A percentile compares a stretch with the other conserved stretches of the same genome.
phyloP scores from a whole-genome alignment of 2,329 filamentous ascomycete genomes.

The Nothopassalora personata region DNA sequence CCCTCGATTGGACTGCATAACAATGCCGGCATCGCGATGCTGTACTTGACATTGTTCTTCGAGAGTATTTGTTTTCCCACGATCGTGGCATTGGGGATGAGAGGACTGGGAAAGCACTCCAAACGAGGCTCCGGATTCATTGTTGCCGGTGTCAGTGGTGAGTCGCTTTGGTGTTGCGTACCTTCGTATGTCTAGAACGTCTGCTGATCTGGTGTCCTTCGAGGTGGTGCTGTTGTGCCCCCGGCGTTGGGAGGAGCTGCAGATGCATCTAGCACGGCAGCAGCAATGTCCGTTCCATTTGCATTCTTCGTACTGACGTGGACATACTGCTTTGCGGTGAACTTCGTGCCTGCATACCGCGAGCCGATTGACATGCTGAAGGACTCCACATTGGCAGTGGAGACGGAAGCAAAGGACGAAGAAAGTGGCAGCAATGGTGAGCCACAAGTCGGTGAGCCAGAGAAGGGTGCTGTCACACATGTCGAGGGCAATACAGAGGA shows the following conservation, averaged over 20 bases:
- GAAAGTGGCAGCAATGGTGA: conserved; percentile 18
- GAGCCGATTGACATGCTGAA: conserved; percentile 55
- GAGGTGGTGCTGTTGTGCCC: conserved; percentile 53
- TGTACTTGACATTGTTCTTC: conserved; percentile 66
- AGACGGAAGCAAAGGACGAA: conserved; percentile 28
- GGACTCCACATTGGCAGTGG: conserved; percentile 43
- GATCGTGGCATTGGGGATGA: conserved; percentile 71
- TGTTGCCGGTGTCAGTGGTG: conserved; percentile 62
- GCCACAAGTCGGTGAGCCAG: conserved; percentile 4
- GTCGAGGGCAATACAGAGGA: conserved; percentile 9
- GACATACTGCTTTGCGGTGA: conserved; percentile 47
- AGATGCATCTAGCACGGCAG: conserved; percentile 45
- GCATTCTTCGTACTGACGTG: conserved; percentile 45
- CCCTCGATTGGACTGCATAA: conserved; percentile 49
- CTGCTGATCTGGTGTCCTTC: neutral
- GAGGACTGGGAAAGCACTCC: conserved; percentile 69
- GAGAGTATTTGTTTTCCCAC: conserved; percentile 80
- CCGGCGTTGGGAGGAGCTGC: conserved; percentile 65
- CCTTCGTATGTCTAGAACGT: no score
- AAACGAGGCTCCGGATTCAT: conserved; percentile 72
- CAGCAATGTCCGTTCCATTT: conserved; percentile 32
- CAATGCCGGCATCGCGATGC: conserved; percentile 52
- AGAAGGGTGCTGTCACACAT: conserved; percentile 16
- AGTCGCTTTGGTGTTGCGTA: conserved; percentile 36
- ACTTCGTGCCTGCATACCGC: conserved; percentile 61